Conservation (phyloP, 805 yeast genomes). For the Pachysolen tannophilus region DNA sequence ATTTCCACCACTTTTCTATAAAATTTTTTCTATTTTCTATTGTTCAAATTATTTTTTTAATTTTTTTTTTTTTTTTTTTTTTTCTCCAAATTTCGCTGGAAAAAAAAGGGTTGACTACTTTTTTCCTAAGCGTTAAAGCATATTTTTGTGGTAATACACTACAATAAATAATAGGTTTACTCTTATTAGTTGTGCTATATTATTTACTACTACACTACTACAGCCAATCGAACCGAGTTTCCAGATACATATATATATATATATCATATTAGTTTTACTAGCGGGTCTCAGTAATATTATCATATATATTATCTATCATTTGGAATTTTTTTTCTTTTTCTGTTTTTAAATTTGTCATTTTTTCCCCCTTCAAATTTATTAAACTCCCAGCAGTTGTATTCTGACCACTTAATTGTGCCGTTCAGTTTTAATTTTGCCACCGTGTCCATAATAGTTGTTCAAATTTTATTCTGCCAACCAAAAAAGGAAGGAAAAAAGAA, state of each 20-base stretch:
- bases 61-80: not conserved
- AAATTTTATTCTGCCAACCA: too few species aligned
- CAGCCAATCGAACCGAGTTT: not conserved
- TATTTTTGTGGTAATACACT: conserved; percentile 2
- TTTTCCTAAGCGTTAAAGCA: not conserved
- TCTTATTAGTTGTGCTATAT: not conserved
- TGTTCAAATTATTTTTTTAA: too few species aligned
- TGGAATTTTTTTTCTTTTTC: not conserved
- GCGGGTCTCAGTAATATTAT: conserved; percentile 9
- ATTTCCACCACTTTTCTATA: not conserved
- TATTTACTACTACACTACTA: not conserved
- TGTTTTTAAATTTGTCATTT: not conserved
- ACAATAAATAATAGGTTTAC: too few species aligned
- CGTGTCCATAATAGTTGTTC: conserved; percentile 7
- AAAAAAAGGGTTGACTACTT: conserved; percentile 2
- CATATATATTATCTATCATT: too few species aligned
- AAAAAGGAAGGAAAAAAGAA: too few species aligned
- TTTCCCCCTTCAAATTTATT: too few species aligned
- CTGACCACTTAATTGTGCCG: conserved; percentile 32
- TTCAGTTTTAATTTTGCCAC: conserved; percentile 19
- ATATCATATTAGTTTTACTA: not conserved
- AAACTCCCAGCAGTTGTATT: not conserved
- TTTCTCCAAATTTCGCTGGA: conserved; percentile 2
- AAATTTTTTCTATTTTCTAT: too few species aligned
- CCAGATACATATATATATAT: not conserved